These are phyloP conservation scores for Butyriboletus loyo DNA, from an alignment of 768 basidiomycete genomes.

Conservation along the genomic window DNA sequence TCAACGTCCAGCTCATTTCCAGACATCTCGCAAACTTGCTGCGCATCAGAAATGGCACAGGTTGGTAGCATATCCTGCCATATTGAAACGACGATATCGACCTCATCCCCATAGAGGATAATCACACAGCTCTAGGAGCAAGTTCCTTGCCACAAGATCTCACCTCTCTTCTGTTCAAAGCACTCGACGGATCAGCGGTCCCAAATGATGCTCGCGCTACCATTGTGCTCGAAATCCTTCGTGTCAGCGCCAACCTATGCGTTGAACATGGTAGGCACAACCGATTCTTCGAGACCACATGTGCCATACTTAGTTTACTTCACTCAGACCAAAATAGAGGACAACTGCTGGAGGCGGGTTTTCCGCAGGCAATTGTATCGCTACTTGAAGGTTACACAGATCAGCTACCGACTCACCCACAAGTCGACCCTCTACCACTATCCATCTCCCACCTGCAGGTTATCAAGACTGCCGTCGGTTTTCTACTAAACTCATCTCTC, in stretches of 20 bases:
- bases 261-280: slow-evolving; percentile 69
- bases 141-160: slow-evolving; percentile 64
- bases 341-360: slow-evolving; percentile 63
- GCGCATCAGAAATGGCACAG: slow-evolving; percentile 51
- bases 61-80: slow-evolving; percentile 31
- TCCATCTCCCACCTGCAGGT: slow-evolving; percentile 65
- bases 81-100: slow-evolving; percentile 10
- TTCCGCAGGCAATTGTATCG: slow-evolving; percentile 64
- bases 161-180: slow-evolving; percentile 54
- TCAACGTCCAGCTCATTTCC: slow-evolving; percentile 47
- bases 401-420: slow-evolving; percentile 37
- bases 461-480: slow-evolving; percentile 74
- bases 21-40: slow-evolving; percentile 61
- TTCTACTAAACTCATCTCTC: slow-evolving; percentile 73
- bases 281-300: not conserved
- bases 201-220: slow-evolving; percentile 46
- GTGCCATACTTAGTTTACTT: slow-evolving; percentile 2
- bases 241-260: slow-evolving; percentile 80
- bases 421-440: slow-evolving; percentile 46
- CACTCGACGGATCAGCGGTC: slow-evolving; percentile 47
- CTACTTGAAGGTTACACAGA: slow-evolving; percentile 65
- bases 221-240: slow-evolving; percentile 64
- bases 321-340: slow-evolving; percentile 70
- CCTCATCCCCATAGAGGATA: slow-evolving; percentile 50
- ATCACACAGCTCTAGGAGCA: slow-evolving; percentile 66